phyloP scores from a whole-genome alignment of 2,329 filamentous ascomycete genomes.

The Xylariaceae sp. region DNA sequence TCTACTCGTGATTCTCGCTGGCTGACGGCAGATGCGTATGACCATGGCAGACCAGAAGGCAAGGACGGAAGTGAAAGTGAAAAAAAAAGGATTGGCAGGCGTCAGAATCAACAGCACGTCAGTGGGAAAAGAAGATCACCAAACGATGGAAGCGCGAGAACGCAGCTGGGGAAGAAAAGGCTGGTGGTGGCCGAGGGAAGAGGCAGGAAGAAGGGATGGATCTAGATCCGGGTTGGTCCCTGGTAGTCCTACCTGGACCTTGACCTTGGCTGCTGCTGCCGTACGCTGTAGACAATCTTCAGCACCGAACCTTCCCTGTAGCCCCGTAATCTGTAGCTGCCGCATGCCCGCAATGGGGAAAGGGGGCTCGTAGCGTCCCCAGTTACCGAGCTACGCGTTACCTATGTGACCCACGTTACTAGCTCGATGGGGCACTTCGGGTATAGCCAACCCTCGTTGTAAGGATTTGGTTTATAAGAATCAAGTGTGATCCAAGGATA shows the following conservation, averaged over 20 bases:
- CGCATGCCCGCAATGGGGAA: not conserved
- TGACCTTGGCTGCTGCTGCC: not conserved
- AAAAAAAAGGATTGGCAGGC: not conserved
- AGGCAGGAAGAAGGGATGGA: conserved; percentile 14
- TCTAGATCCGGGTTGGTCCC: conserved; percentile 5
- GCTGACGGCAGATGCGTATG: not conserved
- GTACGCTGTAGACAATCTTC: conserved; percentile 1
- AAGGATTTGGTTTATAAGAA: not conserved
- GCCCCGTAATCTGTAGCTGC: not conserved
- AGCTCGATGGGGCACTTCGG: not conserved
- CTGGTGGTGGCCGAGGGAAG: conserved; percentile 13
- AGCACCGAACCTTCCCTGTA: not conserved
- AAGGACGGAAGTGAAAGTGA: not conserved
- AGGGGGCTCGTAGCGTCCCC: not conserved
- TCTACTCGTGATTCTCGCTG: conserved; percentile 1
- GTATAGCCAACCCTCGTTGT: not conserved
- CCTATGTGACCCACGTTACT: not conserved
- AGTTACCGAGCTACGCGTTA: not conserved
- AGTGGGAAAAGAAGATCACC: conserved; percentile 9
- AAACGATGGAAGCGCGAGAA: conserved; percentile 4
- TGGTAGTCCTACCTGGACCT: not conserved
- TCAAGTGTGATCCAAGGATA: not conserved
- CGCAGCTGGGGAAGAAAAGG: conserved; percentile 9
- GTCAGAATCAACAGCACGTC: conserved; percentile 9
- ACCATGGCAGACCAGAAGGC: not conserved